Evolutionary conservation across 139 green algal species (phyloP).

Genomic region (Monoraphidium neglectum): DNA sequence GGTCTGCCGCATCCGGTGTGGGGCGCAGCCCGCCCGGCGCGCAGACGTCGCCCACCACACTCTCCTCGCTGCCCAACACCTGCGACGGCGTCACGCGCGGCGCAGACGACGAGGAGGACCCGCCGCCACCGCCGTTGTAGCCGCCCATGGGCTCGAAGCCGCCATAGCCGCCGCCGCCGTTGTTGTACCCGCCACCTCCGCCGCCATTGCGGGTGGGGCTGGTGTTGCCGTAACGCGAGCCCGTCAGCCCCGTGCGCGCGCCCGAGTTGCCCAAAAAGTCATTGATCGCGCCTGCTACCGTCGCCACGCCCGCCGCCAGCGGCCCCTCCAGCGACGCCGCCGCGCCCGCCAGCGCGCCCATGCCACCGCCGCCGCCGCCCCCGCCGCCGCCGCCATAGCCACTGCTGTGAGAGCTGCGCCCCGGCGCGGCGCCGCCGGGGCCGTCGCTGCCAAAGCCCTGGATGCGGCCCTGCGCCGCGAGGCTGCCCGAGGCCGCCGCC

Average conservation of each 20-base stretch:
- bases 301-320: conserved; percentile 21
- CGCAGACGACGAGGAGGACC: not conserved
- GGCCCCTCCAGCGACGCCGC: not conserved
- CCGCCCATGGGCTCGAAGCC: not conserved
- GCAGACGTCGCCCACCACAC: conserved; percentile 63
- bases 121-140: no score
- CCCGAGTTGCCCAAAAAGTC: conserved; percentile 15
- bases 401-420: conserved; percentile 12
- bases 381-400: conserved; percentile 9
- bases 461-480: conserved; percentile 46
- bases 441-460: conserved; percentile 79
- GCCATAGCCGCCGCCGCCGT: conserved; percentile 13
- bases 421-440: not conserved
- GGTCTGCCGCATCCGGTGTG: conserved; percentile 55
- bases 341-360: not conserved
- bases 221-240: not conserved
- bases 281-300: conserved; percentile 5
- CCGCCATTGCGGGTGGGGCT: conserved; percentile 1
- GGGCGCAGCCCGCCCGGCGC: conserved; percentile 64
- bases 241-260: not conserved
- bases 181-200: conserved; percentile 1
- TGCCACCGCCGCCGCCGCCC: conserved; percentile 8
- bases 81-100: conserved; percentile 5
- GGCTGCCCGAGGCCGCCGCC: not conserved
- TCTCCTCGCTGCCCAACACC: conserved; percentile 48